A percentile compares a stretch with the other conserved stretches of the same genome.
These are phyloP conservation scores for Elongisporangium prolatum DNA, from an alignment of 352 stramenopile species.

Conservation along the genomic window DNA sequence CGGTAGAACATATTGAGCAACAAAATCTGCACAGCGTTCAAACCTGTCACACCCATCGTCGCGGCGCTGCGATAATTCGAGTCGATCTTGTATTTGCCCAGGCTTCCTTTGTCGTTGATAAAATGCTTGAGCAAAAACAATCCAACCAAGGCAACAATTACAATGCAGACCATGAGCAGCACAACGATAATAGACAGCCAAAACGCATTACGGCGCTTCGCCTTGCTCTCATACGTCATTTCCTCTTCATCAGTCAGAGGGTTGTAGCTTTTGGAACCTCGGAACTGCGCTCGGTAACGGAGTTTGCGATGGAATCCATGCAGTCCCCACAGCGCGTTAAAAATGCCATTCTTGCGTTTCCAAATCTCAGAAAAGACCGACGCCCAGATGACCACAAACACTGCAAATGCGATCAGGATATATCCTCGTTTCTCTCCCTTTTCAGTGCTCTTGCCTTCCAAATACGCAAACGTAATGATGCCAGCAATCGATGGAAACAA, in stretches of 20 bases:
- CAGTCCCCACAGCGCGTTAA: slow-evolving; percentile 84
- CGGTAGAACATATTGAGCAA: slow-evolving; percentile 93
- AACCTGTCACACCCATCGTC: slow-evolving; percentile 47
- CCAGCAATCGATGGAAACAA: slow-evolving; percentile 72
- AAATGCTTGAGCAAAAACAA: slow-evolving; percentile 73
- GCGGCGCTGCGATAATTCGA: slow-evolving; percentile 32
- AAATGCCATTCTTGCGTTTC: slow-evolving; percentile 83
- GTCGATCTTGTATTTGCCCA: slow-evolving; percentile 16
- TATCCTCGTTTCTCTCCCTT: slow-evolving; percentile 50
- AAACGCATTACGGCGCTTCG: slow-evolving; percentile 50
- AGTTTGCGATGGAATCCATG: slow-evolving; percentile 69
- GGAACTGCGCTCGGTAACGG: slow-evolving; percentile 82
- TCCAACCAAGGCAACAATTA: slow-evolving; percentile 58
- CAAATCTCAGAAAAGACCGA: slow-evolving; percentile 85
- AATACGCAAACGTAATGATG: slow-evolving; percentile 68
- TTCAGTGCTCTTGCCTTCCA: slow-evolving; percentile 36
- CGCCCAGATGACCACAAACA: slow-evolving; percentile 87
- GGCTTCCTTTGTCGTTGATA: slow-evolving; percentile 50
- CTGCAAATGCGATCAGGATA: slow-evolving; percentile 70
- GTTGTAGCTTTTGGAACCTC: slow-evolving; percentile 70
- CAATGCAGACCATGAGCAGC: slow-evolving; percentile 70
- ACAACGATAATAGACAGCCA: slow-evolving; percentile 55
- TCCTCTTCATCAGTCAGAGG: slow-evolving; percentile 55
- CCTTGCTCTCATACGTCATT: slow-evolving; percentile 62
- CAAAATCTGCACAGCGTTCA: slow-evolving; percentile 89